These are phyloP conservation scores for Aureobasidium sp. DNA, from an alignment of 2,329 filamentous ascomycete genomes.

Conservation along the genomic window DNA sequence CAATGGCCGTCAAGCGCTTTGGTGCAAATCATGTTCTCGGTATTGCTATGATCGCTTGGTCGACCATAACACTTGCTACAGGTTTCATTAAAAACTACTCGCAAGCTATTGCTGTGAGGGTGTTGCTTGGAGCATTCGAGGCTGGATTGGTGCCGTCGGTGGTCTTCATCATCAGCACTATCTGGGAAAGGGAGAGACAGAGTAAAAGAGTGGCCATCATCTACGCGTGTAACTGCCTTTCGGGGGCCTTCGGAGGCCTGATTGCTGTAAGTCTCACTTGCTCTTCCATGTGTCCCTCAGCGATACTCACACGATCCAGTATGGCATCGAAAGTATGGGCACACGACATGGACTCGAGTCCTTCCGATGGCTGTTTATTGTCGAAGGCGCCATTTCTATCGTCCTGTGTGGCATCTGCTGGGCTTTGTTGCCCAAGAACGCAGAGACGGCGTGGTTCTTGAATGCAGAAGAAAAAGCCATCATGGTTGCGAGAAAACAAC, in stretches of 20 bases:
- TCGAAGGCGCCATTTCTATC: slow-evolving; percentile 16
- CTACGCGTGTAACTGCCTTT: slow-evolving; percentile 22
- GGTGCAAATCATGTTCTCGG: slow-evolving; percentile 22
- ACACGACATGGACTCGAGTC: slow-evolving; percentile 21
- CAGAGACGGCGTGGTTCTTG: slow-evolving; percentile 27
- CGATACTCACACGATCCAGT: neutral
- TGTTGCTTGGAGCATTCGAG: slow-evolving; percentile 26
- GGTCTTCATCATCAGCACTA: slow-evolving; percentile 26
- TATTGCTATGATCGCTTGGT: slow-evolving; percentile 23
- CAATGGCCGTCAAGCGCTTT: slow-evolving; percentile 23
- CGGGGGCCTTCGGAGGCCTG: slow-evolving; percentile 25
- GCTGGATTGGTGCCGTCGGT: slow-evolving; percentile 26
- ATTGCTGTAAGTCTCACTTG: slow-evolving; percentile 16
- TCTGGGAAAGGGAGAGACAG: slow-evolving; percentile 23
- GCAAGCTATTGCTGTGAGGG: slow-evolving; percentile 25
- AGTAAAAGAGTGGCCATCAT: slow-evolving; percentile 27
- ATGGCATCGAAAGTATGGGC: slow-evolving; percentile 26
- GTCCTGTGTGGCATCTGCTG: slow-evolving; percentile 18
- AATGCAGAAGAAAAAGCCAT: slow-evolving; percentile 19
- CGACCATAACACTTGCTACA: slow-evolving; percentile 24
- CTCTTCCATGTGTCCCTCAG: neutral
- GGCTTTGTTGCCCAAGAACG: slow-evolving; percentile 22
- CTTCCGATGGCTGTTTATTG: slow-evolving; percentile 21
- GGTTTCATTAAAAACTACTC: slow-evolving; percentile 27
- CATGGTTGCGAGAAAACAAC: slow-evolving; percentile 25